Evolutionary conservation across 352 stramenopile species (phyloP), one percentile per base, ranked within the genome.

Genomic region (Phytophthora hibernalis): DNA sequence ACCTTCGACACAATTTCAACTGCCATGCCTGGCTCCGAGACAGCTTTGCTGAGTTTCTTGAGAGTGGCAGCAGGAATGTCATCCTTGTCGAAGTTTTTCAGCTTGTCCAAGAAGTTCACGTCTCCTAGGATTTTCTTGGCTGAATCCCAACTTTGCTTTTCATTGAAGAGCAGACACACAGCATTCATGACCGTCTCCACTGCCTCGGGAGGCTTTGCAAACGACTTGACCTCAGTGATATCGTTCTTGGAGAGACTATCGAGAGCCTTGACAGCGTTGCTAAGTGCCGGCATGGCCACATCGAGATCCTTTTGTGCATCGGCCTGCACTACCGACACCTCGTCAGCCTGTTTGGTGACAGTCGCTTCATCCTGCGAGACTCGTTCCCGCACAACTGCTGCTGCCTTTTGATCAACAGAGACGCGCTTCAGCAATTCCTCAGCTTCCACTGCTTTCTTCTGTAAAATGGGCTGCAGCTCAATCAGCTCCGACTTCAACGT

Each of bases 121-220:
- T 97, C 89, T 12, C 77, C 85, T 10, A 98, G 65, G 3, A 98
- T 65, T 57, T 98, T 98, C 70, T 98, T 98, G 18, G 95, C 90
- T 0, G 67, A 68, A 43, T 98, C 95, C 95, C 95, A 98, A 48
- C 90, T 96, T 45, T 96, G 88, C 61, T 97, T 97, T 55, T 95
- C 87, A 47, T 97, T 97, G 8, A 98, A 72, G 9, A 98, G 71
- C 11, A 98, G 69, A 74, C 95, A 98, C 0, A 98, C 93, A 0
- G 91, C 96, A 48, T 98, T 97, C 95, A 98, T 98, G 37, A 98
- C 93, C 1, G 86, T 92, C 72, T 98, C 90, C 10, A 98, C 95
- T 1, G 89, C 93, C 7, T 89, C 84, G 0, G 95, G 95, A 4
- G 95, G 95, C 54, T 97, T 98, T 3, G 90, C 87, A 38, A 98